Evolutionary conservation across 164 flowering plant genomes (phyloP), one percentile per base, ranked within the genome.

Genomic region (Magnolia changhungtana): DNA sequence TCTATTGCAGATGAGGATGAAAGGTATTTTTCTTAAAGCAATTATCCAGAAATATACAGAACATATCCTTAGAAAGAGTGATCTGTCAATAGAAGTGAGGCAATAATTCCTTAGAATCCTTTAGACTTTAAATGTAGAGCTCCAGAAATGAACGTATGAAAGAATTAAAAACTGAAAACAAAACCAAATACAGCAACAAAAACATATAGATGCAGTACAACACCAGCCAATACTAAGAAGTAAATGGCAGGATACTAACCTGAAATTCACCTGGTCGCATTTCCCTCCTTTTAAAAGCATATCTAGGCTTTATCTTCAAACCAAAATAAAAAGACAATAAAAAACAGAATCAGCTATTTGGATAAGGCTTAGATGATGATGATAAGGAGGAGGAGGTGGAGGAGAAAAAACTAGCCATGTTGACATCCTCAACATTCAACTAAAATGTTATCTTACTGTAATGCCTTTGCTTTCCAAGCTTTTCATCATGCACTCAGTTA

Each of bases 401-500:
- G 29, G 45, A 37, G 45, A 3, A 37, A 37, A 37, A 37, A 72
- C 78, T 55, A 66, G 20, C 66, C 10, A 65, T 14, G 49, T 68
- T 29, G 45, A 6, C 49, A 37, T 29, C 68, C 10, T 23, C 45
- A 23, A 64, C 59, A 45, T 27, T 71, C n/a, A 52, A 52, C 50
- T 10, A 10, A 27, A n/a, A 19, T 55, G 61, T 64, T 64, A 72
- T 78, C 92, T 85, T 75, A 94, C 98, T 45, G 58, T 78, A 77
- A 92, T 81, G 70, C 96, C 94, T 88, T 91, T 96, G 84, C 90
- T 92, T 85, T 96, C 98, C 92, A 96, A 86, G 84, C 98, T 94
- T 85, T 91, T 96, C 86, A 90, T 72, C 90, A 94, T 82, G 86
- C 99, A 92, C 51, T 94, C 97, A 67, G 92, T 88, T 18, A 96